Evolutionary conservation across 352 stramenopile species (phyloP).

Genomic region (Achlya hypogyna): DNA sequence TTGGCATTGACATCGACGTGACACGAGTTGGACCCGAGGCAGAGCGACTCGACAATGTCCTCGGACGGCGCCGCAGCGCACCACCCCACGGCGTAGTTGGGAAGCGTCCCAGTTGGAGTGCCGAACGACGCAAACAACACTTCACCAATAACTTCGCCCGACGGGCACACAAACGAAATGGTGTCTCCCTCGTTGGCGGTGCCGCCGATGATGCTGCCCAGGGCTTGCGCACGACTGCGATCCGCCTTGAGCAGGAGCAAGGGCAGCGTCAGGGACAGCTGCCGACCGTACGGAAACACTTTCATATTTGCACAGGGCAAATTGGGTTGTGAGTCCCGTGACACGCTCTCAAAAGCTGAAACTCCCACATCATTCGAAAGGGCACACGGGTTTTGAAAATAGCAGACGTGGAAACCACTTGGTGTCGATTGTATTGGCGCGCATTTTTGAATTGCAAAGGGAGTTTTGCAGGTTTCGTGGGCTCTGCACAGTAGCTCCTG

Average conservation of each 20-base stretch:
- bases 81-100: neutral
- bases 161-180: neutral
- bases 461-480: no score
- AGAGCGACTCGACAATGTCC: neutral
- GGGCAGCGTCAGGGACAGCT: neutral
- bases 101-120: neutral
- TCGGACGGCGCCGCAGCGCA: neutral
- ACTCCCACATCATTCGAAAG: neutral
- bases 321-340: neutral
- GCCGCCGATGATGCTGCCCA: slow-evolving; percentile 3
- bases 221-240: neutral
- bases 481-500: no score
- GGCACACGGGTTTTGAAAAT: no score
- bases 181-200: neutral
- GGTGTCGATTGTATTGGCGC: no score
- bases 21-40: neutral
- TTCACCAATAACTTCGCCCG: neutral
- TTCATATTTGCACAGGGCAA: slow-evolving; percentile 7
- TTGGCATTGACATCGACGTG: neutral
- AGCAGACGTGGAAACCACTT: no score
- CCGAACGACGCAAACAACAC: neutral
- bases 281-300: neutral
- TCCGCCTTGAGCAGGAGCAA: slow-evolving; percentile 1
- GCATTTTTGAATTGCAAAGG: no score
- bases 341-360: neutral